Evolutionary conservation across 2,329 filamentous ascomycete species (phyloP).

Genomic region (Penicillium occitanis): DNA sequence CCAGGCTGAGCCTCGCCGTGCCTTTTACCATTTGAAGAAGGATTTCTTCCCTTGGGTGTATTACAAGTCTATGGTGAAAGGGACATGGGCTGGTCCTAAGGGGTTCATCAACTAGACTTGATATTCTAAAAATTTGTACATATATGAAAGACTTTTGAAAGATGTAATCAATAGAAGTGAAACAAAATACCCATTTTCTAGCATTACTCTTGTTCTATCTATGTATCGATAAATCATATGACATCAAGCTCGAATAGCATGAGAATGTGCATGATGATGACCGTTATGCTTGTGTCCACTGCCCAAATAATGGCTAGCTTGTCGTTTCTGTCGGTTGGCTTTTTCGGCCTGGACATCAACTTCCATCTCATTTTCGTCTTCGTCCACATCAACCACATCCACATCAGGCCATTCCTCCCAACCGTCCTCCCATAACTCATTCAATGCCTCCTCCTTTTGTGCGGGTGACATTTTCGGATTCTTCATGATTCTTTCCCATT

Average conservation of each 20-base stretch:
- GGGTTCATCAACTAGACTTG: constrained; percentile 39
- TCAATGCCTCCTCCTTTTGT: constrained; percentile 49
- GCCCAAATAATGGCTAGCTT: constrained; percentile 33
- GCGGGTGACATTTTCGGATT: constrained; percentile 37
- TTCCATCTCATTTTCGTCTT: constrained; percentile 26
- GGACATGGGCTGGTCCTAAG: constrained; percentile 61
- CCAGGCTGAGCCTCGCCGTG: constrained; percentile 55
- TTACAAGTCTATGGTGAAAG: constrained; percentile 60
- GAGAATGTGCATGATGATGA: constrained; percentile 16
- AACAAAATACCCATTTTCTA: neutral
- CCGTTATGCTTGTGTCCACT: constrained; percentile 25
- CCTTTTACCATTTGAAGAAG: constrained; percentile 65
- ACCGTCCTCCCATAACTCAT: constrained; percentile 58
- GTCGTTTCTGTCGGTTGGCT: constrained; percentile 28
- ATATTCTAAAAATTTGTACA: neutral
- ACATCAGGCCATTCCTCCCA: constrained; percentile 58
- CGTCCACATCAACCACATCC: constrained; percentile 37
- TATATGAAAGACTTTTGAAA: neutral
- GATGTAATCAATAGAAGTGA: neutral
- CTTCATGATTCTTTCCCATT: constrained; percentile 57
- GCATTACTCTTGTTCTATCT: neutral
- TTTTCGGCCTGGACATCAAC: constrained; percentile 25
- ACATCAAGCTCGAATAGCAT: neutral
- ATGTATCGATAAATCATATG: neutral
- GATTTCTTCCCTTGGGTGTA: constrained; percentile 69